Evolutionary conservation across 805 yeast genomes (phyloP), one percentile per base, ranked within the genome.

Genomic region (Grigorovia jiainica): DNA sequence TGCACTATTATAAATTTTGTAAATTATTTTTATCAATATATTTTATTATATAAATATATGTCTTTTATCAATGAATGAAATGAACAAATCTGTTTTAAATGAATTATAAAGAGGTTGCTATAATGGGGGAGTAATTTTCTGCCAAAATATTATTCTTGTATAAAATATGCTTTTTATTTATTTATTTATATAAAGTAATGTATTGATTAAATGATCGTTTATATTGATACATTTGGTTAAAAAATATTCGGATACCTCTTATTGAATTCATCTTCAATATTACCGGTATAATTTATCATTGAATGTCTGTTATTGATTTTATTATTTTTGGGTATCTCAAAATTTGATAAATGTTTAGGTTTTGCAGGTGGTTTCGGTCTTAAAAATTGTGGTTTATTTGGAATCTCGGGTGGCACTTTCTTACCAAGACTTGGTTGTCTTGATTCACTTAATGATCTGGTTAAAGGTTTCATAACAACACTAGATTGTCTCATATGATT

Each of bases 361-460:
- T 81, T 80, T 51, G 63, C 66, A 11, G 55, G 55, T 7, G 41
- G 42, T 24, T 46, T 44, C 16, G 57, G 57, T 19, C 46, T 47
- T 33, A 46, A 35, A 24, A 19, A 27, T 11, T 18, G 23, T 7
- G 49, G 49, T 36, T 46, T 46, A 7, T n/a, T 77, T n/a, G 46
- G 44, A n/a, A 43, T 34, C 23, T 80, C 79, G 4, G 36, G 30
- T 18, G 81, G 80, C 1, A 80, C 76, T 5, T 60, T 58, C 50
- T 40, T 47, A 50, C 41, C 50, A 50, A 34, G 47, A 25, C n/a
- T 47, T 18, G 47, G 9, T 32, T 27, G 38, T 19, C n/a, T 19
- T 7, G 41, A 38, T 16, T 21, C 30, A 32, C 36, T 32, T 17
- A 19, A 27, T 2, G 41, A 39, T 32, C 36, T 32, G 2, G 27